Evolutionary conservation across 352 stramenopile genomes (phyloP).

Genomic region (Globisporangium spiculum): DNA sequence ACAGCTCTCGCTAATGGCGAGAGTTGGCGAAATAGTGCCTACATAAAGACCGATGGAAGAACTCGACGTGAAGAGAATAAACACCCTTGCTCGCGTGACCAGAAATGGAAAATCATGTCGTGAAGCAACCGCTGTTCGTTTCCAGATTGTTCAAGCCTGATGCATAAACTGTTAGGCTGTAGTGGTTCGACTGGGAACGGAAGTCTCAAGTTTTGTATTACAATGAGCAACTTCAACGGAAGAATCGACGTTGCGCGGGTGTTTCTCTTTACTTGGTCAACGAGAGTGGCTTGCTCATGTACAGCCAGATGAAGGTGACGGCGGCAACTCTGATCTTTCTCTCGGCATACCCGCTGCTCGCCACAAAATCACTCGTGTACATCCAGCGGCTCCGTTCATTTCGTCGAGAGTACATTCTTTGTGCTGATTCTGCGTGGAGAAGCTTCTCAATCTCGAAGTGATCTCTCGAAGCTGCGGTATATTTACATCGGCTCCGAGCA

Average conservation of each 20-base stretch:
- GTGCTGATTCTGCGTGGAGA: background rate
- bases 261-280: too few relatives aligned
- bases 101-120: background rate
- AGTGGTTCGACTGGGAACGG: background rate
- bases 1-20: background rate
- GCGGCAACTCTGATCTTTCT: too few relatives aligned
- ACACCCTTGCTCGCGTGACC: background rate
- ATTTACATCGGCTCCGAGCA: too few relatives aligned
- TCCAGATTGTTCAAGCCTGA: too few relatives aligned
- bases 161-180: too few relatives aligned
- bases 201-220: too few relatives aligned
- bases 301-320: too few relatives aligned
- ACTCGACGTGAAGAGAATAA: background rate
- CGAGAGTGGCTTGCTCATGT: too few relatives aligned
- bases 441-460: background rate
- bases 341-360: too few relatives aligned
- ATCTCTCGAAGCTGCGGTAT: background rate
- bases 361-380: background rate
- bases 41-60: background rate
- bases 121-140: background rate
- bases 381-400: background rate
- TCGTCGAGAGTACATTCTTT: background rate
- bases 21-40: background rate
- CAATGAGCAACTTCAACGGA: too few relatives aligned
- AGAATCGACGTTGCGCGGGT: too few relatives aligned